Base-by-base conservation (phyloP, 768 basidiomycete species). In the Pleurotus citrinopileatus region DNA sequence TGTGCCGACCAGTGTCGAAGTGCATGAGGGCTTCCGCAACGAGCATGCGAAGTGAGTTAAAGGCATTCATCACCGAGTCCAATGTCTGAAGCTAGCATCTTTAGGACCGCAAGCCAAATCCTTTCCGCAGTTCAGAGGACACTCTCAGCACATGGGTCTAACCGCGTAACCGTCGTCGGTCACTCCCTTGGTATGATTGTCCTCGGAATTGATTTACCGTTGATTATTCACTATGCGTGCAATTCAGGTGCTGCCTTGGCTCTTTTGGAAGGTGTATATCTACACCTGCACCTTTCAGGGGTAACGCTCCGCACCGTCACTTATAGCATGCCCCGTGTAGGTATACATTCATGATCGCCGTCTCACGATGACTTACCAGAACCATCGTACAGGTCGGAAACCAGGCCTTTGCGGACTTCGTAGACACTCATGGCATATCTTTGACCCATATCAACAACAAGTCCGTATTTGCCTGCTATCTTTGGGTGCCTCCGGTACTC, bases 381-480 rank as follows among this genome's bases (percentile, higher is more conserved):
- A n/a, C n/a, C 7, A 13, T 25, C 28, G 3, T 42, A 7, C 28
- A 76, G 76, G 76, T 77, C 26, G 83, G 85, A 10, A 85, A 86
- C 64, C 75, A 78, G 60, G 80, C 71, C 1, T 88, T 86, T 57
- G 84, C 83, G 0, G 58, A 83, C 61, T 83, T 81, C 58, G 78
- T 86, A 43, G 83, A 86, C 56, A 68, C 75, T 3, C 65, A 80
- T 47, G 34, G 74, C n/a, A 54, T 48, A 40, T 51, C 67, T 9
- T 58, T 86, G 44, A 82, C 77, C 1, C 84, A 81, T 60, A 79
- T 88, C 58, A 87, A 83, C 62, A 86, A 88, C 68, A 73, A 65
- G 75, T 74, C 32, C 52, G 67, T 23, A 36, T 20, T 19, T 54
- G 47, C 27, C 46, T 43, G 20, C 13, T 42, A 37, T 17, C 42